Evolutionary conservation across 2,329 filamentous ascomycete genomes (phyloP), one percentile per base, ranked within the genome.

Genomic region (Alternaria arborescens): DNA sequence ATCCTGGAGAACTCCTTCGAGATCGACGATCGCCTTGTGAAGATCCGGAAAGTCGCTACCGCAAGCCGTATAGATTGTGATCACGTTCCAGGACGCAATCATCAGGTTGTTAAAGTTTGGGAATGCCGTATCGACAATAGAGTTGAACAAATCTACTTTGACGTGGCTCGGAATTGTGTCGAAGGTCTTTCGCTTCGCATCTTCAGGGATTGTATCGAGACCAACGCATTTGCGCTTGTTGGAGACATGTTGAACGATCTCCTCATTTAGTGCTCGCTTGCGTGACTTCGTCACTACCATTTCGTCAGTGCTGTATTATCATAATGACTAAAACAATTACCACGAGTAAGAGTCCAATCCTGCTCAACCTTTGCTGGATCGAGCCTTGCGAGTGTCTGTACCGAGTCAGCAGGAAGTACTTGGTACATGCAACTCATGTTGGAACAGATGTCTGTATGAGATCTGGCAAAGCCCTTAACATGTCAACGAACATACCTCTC

Each of bases 71-170:
- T 75, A 74, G n/a, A 77, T 61, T 0, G 68, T 69, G 3, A 76
- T 66, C 3, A 74, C 69, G 34, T 77, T 77, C 73, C 73, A 76
- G 0, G 69, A 64, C 14, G 74, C 73, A 47, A 67, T 69, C 62
- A 77, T 68, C 46, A 77, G 30, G 36, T 73, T 70, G 42, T 77
- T 70, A 52, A 76, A 74, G 38, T 70, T 68, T 1, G 75, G 73
- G 8, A 77, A 71, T 0, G 73, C 71, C 0, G 67, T 63, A 38
- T 67, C 68, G 28, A 69, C 47, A 8, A 77, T 62, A 3, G 55
- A 66, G 44, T 76, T 65, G 67, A 77, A 77, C 5, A 77, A 50
- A 1, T 69, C 64, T 10, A 72, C 54, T 20, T 77, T 76, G 50
- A 69, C 48, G 5, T 68, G 40, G 8, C 64, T 58, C 3, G 73